A percentile compares a stretch with the other conserved stretches of the same genome.
Evolutionary conservation across 768 basidiomycete species (phyloP).

Genomic region (Leccinum disarticulatum): DNA sequence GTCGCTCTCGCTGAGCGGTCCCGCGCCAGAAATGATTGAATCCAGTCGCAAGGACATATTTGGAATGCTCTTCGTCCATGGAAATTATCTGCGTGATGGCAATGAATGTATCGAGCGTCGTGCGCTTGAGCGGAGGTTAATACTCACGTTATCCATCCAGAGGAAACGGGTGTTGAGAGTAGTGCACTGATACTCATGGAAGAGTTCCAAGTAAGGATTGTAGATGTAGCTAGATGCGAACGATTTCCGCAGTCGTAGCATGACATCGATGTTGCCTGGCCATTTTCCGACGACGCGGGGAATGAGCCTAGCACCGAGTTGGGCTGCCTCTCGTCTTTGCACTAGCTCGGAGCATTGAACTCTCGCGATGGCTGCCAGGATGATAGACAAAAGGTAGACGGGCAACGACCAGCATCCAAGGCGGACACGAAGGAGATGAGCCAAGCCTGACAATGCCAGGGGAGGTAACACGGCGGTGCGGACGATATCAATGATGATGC

Average conservation of each 20-base stretch:
- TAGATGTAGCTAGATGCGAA: constrained; percentile 61
- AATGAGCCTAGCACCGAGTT: constrained; percentile 50
- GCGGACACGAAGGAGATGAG: constrained; percentile 28
- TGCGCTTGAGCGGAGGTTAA: neutral
- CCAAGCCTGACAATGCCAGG: constrained; percentile 32
- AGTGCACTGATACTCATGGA: constrained; percentile 68
- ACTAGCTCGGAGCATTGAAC: constrained; percentile 34
- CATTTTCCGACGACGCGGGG: constrained; percentile 65
- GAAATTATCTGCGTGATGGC: constrained; percentile 54
- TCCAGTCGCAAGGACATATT: constrained; percentile 63
- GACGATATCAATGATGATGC: constrained; percentile 49
- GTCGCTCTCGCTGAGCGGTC: constrained; percentile 57
- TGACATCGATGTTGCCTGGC: constrained; percentile 77
- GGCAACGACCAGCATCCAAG: constrained; percentile 40
- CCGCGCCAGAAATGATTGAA: constrained; percentile 72
- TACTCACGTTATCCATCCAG: constrained; percentile 66
- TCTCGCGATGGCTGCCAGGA: constrained; percentile 40
- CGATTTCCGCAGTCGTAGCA: constrained; percentile 53
- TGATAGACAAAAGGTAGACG: constrained; percentile 40
- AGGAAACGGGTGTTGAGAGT: constrained; percentile 69
- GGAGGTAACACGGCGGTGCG: constrained; percentile 43
- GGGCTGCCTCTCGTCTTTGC: constrained; percentile 45
- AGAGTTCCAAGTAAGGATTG: constrained; percentile 63
- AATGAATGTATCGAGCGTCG: neutral
- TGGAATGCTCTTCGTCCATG: constrained; percentile 70